Base-by-base conservation (phyloP, 768 basidiomycete genomes). In the Collybiopsis confluens region DNA sequence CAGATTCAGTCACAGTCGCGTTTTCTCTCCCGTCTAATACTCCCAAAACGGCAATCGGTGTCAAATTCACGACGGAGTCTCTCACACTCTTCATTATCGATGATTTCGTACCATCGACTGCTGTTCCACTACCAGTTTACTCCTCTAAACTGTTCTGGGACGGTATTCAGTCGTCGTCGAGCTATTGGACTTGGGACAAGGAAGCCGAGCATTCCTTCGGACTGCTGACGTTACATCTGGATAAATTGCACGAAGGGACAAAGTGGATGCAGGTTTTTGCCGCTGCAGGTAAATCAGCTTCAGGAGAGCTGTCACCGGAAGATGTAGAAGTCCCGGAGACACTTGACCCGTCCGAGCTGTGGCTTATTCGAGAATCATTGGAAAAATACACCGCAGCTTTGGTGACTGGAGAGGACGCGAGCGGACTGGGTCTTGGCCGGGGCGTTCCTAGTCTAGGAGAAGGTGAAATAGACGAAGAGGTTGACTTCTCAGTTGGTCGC, bases 141-240 rank as follows among this genome's bases (percentile, higher is more conserved):
- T 77, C 81, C 0, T 71, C 76, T 27, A 81, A 83, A 62, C 69
- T 73, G 23, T 54, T 92, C 2, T 99, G 95, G 96, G 92, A 83
- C 58, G 70, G 72, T 9, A 87, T 99, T 58, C 81, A 82, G 49
- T 71, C 88, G 1, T 79, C 85, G 2, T 78, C 86, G n/a, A 90
- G 90, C 62, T 83, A 90, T 62, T 99, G 93, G 94, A 95, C 92
- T 4, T 96, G 88, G 81, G 93, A 97, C 61, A 78, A 83, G 16
- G 83, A 86, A 57, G 90, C 83, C 4, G 83, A 84, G 46, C 77
- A 77, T 54, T 63, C 80, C 11, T 85, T 80, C 60, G 89, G 89
- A 1, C 57, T 90, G 28, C 77, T 98, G 59, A 84, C 89, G 0
- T 68, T 98, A 18, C 88, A 97, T 63, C 74, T 98, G 52, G 89